phyloP scores from a whole-genome alignment of 495 filamentous ascomycete species.

The Margaritispora aquatica region DNA sequence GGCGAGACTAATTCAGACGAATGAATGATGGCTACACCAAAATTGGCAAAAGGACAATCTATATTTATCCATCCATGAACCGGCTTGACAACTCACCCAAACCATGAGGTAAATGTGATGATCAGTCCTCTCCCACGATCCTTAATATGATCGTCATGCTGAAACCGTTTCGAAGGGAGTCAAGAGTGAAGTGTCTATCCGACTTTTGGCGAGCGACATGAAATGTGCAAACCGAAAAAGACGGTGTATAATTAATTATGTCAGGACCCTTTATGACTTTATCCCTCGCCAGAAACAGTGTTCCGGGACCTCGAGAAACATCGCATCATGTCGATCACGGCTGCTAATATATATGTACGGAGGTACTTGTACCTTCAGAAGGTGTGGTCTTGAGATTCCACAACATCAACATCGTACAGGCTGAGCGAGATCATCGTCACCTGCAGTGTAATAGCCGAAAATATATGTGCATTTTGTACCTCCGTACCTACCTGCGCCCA shows the following conservation, averaged over 20 bases:
- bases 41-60: background rate
- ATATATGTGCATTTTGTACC: background rate
- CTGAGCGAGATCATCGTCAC: background rate
- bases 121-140: background rate
- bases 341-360: no score
- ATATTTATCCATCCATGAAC: background rate
- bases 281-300: background rate
- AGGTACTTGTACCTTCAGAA: no score
- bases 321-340: background rate
- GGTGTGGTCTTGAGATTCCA: no score
- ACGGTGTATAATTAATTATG: background rate
- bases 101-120: background rate
- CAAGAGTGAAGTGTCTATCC: background rate
- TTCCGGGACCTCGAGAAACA: background rate
- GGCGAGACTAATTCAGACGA: background rate
- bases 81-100: background rate
- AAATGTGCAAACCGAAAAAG: background rate
- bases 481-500: background rate
- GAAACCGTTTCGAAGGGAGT: background rate
- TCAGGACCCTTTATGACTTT: background rate
- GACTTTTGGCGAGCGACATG: background rate
- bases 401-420: background rate
- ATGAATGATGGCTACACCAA: background rate
- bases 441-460: background rate
- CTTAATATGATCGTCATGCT: background rate